Evolutionary conservation across 1,284 basidiomycete species (phyloP), one percentile per base, ranked within the genome.

Genomic region (Microbotryomycetes sp.): DNA sequence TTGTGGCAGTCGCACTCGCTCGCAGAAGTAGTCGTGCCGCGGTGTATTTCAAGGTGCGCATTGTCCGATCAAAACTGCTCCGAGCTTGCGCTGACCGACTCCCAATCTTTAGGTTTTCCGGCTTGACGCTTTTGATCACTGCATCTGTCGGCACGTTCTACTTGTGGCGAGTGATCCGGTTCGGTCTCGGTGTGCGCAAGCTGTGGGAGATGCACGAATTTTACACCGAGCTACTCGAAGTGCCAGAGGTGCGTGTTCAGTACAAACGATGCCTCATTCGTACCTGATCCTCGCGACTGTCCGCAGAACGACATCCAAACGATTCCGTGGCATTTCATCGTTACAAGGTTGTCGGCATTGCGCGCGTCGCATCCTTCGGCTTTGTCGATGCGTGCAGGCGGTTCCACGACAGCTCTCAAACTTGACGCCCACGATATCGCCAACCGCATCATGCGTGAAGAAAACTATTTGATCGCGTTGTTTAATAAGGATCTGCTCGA

Each of bases 401-500:
- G 66, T 65, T 18, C 58, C 68, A 41, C 68, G 56, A 73, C 56
- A 13, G 83, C 83, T 0, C 86, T 85, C 23, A 68, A 56, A n/a
- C 83, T 97, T 13, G 94, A 99, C 72, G 96, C 94, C 0, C 96
- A 98, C 75, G 93, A 97, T 74, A 84, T 94, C 57, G 91, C 91
- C 5, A 94, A 93, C 73, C 87, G 96, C 52, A 96, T 99, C 72
- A 85, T 98, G 83, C 83, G 94, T 21, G 90, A 96, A 75, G 92
- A 97, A 75, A 99, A 99, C 77, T 99, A 97, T 75, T 81, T 99
- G 54, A 96, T 97, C 62, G 93, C 94, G 0, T 77, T 99, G 16
- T 97, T 98, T 78, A 97, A 97, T 79, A 97, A 97, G 73, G 91
- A 96, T 69, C 76, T 97, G 3, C 80, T 98, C 50, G 89, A 98